A percentile compares a stretch with the other conserved stretches of the same genome.
Conservation (phyloP, 148 eudicot species). For the Rhododendron molle region DNA sequence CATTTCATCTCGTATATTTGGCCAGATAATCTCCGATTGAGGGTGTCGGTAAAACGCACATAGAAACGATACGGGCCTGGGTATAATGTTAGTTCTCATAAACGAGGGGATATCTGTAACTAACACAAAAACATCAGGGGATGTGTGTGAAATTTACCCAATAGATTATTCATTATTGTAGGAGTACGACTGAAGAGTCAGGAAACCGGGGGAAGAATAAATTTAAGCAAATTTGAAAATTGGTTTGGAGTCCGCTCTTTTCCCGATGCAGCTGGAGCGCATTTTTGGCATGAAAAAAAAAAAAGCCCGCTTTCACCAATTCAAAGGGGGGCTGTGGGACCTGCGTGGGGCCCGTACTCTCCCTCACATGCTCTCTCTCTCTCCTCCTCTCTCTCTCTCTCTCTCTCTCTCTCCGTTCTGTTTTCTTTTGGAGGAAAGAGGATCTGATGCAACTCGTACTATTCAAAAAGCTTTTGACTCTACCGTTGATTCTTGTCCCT, state of each 20-base stretch:
- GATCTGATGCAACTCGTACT: not conserved
- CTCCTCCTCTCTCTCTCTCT: not conserved
- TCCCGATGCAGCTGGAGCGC: slow-evolving; percentile 44
- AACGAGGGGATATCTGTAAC: too few species aligned
- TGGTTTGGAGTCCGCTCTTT: slow-evolving; percentile 42
- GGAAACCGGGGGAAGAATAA: not conserved
- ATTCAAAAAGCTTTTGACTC: not conserved
- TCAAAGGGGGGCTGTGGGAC: slow-evolving; percentile 14
- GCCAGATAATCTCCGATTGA: too few species aligned
- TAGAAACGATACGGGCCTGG: too few species aligned
- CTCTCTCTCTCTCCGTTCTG: not conserved
- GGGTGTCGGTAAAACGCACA: too few species aligned
- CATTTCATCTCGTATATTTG: too few species aligned
- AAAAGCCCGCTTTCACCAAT: slow-evolving; percentile 14
- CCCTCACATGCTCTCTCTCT: slow-evolving; percentile 6
- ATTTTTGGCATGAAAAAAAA: slow-evolving; percentile 9
- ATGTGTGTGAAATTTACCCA: not conserved
- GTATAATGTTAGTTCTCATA: too few species aligned
- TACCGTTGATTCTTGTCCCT: not conserved
- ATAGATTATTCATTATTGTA: not conserved
- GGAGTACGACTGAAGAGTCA: not conserved
- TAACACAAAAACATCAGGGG: too few species aligned
- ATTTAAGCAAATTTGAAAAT: slow-evolving; percentile 39
- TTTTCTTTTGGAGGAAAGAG: not conserved
- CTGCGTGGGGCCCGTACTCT: slow-evolving; percentile 13